Evolutionary conservation across 163 green algal species (phyloP).

Genomic region (Scenedesmus sp.): DNA sequence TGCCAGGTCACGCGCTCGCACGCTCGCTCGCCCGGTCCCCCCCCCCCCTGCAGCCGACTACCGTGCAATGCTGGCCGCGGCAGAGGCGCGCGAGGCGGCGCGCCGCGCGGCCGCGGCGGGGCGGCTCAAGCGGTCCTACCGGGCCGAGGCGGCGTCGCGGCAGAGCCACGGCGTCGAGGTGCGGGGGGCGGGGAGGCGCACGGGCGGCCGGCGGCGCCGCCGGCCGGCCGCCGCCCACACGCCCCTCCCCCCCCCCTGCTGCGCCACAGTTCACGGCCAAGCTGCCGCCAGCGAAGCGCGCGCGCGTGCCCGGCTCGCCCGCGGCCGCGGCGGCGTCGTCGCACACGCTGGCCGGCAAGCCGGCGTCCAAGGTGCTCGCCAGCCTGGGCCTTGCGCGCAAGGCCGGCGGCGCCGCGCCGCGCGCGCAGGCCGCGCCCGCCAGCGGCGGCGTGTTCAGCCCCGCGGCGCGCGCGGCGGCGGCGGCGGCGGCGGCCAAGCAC

Average conservation of each 20-base stretch:
- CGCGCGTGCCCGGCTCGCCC: background rate
- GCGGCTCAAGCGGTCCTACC: background rate
- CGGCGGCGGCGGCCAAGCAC: background rate
- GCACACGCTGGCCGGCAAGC: conserved; percentile 13
- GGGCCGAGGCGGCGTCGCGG: background rate
- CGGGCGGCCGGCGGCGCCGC: background rate
- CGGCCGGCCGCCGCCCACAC: background rate
- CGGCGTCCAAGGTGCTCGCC: conserved; percentile 16
- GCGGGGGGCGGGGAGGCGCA: background rate
- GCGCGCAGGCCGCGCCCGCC: too few species aligned
- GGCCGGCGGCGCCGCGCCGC: background rate
- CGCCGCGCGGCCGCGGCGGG: conserved; percentile 2
- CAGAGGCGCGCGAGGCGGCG: background rate
- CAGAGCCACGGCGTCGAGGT: background rate
- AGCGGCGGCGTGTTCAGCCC: too few species aligned
- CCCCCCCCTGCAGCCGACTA: conserved; percentile 11
- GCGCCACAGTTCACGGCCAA: conserved; percentile 20
- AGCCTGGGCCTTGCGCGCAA: conserved; percentile 7
- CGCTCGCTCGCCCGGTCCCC: background rate
- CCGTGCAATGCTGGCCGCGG: conserved; percentile 17
- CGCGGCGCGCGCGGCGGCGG: background rate
- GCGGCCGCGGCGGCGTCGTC: background rate
- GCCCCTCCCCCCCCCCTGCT: background rate
- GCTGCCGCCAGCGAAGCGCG: conserved; percentile 30
- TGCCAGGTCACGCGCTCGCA: background rate